Evolutionary conservation across 2,329 filamentous ascomycete genomes (phyloP).

Genomic region (Thelonectria discophora): DNA sequence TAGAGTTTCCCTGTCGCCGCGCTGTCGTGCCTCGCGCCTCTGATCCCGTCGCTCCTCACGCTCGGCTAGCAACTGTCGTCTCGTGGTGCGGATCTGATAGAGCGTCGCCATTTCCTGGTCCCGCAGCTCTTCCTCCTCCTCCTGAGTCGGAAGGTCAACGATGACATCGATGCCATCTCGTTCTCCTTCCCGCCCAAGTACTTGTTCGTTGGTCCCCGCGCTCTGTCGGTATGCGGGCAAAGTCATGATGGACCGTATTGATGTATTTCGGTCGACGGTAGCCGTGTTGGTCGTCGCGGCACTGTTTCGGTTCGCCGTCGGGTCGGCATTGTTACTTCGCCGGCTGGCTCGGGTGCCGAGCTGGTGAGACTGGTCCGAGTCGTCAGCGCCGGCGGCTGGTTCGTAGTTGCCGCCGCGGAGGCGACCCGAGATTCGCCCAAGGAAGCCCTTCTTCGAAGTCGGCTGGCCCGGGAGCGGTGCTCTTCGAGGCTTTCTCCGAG

Average conservation of each 20-base stretch:
- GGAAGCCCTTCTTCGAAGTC: constrained; percentile 34
- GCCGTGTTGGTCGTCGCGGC: constrained; percentile 43
- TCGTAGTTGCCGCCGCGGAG: constrained; percentile 40
- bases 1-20: constrained; percentile 76
- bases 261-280: constrained; percentile 80
- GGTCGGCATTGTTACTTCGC: constrained; percentile 29
- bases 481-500: constrained; percentile 34
- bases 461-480: constrained; percentile 6
- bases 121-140: constrained; percentile 79
- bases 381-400: constrained; percentile 43
- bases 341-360: constrained; percentile 33
- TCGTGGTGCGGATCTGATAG: constrained; percentile 85
- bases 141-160: constrained; percentile 81
- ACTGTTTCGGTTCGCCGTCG: constrained; percentile 29
- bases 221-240: constrained; percentile 83
- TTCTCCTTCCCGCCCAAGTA: constrained; percentile 90
- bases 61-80: constrained; percentile 78
- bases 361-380: constrained; percentile 42
- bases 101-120: constrained; percentile 93
- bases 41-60: constrained; percentile 78
- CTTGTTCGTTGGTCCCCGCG: constrained; percentile 78
- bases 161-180: constrained; percentile 91
- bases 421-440: constrained; percentile 31
- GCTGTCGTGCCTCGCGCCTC: constrained; percentile 74
- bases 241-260: constrained; percentile 92